Evolutionary conservation across 2,329 filamentous ascomycete genomes (phyloP).

Genomic region (Lanzia echinophila): DNA sequence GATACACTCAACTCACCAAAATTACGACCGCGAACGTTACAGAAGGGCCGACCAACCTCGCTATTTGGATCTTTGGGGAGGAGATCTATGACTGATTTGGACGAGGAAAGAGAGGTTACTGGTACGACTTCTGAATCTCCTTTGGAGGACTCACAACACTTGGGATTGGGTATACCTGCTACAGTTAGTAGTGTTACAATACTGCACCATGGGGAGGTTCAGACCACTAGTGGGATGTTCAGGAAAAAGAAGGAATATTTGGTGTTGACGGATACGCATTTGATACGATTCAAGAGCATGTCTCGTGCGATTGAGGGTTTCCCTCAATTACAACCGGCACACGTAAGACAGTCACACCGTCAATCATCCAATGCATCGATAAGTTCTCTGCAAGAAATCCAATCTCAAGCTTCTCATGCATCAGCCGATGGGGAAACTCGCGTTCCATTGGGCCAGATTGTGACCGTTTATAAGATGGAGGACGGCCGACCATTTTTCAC

Average conservation of each 20-base stretch:
- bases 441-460: conserved; percentile 57
- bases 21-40: conserved; percentile 23
- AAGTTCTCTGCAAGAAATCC: conserved; percentile 54
- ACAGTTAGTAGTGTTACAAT: conserved; percentile 36
- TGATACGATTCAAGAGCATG: conserved; percentile 63
- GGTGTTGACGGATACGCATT: conserved; percentile 61
- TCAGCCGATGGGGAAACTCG: conserved; percentile 47
- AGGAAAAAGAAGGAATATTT: conserved; percentile 67
- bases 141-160: conserved; percentile 14
- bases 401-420: conserved; percentile 41
- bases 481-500: conserved; percentile 61
- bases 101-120: conserved; percentile 20
- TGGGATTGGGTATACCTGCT: conserved; percentile 8
- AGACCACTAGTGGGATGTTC: conserved; percentile 63
- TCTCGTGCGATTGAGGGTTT: conserved; percentile 59
- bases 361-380: conserved; percentile 53
- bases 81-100: conserved; percentile 24
- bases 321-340: conserved; percentile 40
- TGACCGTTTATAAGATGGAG: conserved; percentile 60
- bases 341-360: conserved; percentile 38
- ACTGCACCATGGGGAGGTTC: conserved; percentile 61
- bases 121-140: conserved; percentile 23
- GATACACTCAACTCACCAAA: conserved; percentile 21
- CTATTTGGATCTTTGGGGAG: conserved; percentile 31
- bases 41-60: conserved; percentile 28